These are phyloP conservation scores for Exophiala aquamarina DNA, from an alignment of 2,329 filamentous ascomycete species.

Conservation along the genomic window DNA sequence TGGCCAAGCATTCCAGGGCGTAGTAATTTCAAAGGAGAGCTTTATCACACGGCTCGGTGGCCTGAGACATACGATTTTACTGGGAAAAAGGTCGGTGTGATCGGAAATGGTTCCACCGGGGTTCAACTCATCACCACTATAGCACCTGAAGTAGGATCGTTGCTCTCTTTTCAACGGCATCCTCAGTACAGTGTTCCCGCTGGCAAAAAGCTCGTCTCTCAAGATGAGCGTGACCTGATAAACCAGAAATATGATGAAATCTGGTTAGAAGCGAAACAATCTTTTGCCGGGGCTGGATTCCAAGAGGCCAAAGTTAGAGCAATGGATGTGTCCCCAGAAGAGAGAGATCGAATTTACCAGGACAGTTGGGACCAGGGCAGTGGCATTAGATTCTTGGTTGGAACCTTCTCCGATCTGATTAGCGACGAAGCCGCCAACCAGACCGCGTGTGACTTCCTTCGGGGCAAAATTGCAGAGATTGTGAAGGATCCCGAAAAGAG, in stretches of 20 bases:
- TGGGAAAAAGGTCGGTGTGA: constrained; percentile 62
- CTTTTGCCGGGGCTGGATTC: constrained; percentile 61
- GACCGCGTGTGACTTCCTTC: constrained; percentile 56
- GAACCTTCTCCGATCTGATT: constrained; percentile 52
- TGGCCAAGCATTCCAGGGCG: constrained; percentile 61
- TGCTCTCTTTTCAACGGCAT: constrained; percentile 60
- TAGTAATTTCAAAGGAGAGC: constrained; percentile 56
- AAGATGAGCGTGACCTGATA: constrained; percentile 48
- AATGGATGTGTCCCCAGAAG: constrained; percentile 4
- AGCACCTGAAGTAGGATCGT: constrained; percentile 49
- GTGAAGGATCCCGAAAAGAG: constrained; percentile 51
- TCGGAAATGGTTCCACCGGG: constrained; percentile 61
- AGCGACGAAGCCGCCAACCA: constrained; percentile 49
- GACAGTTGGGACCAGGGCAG: constrained; percentile 47
- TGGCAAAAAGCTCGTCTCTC: constrained; percentile 48
- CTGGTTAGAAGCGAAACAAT: constrained; percentile 37
- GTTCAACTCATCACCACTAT: constrained; percentile 64
- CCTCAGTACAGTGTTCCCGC: constrained; percentile 66
- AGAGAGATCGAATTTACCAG: constrained; percentile 48
- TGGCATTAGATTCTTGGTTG: constrained; percentile 56
- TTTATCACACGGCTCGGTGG: constrained; percentile 63
- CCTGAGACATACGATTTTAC: constrained; percentile 53
- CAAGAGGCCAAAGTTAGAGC: constrained; percentile 35
- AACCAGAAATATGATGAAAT: constrained; percentile 18
- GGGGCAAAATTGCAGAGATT: constrained; percentile 50